phyloP scores from a whole-genome alignment of 768 basidiomycete genomes.

The Mycena latifolia region DNA sequence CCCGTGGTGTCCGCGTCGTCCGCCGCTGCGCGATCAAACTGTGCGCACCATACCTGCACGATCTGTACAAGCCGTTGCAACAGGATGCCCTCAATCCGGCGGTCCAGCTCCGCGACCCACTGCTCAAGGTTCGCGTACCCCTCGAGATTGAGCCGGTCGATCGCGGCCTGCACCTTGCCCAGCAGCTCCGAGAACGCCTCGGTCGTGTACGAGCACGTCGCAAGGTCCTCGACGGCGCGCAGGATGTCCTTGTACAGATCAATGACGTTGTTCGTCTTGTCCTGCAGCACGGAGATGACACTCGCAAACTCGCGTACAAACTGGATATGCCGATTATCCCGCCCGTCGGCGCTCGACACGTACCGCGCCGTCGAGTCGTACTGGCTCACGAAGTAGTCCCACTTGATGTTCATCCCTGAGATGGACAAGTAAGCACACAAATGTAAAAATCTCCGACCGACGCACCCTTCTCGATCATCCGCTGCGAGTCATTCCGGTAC shows the following conservation, averaged over 20 bases:
- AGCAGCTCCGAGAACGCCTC: conserved; percentile 88
- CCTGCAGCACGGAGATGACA: conserved; percentile 93
- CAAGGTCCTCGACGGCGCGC: conserved; percentile 87
- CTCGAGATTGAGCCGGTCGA: conserved; percentile 95
- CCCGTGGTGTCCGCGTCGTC: conserved; percentile 79
- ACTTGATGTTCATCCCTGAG: conserved; percentile 92
- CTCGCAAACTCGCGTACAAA: conserved; percentile 97
- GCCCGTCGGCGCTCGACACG: conserved; percentile 77
- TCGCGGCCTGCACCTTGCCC: conserved; percentile 87
- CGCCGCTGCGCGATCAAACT: conserved; percentile 73
- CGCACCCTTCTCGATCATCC: conserved; percentile 92
- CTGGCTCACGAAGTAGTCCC: conserved; percentile 97
- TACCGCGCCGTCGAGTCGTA: conserved; percentile 84
- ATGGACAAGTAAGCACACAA: neutral
- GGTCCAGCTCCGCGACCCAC: conserved; percentile 89
- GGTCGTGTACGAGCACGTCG: conserved; percentile 85
- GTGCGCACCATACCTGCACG: conserved; percentile 88
- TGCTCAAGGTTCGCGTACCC: conserved; percentile 95
- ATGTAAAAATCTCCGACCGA: conserved; percentile 10
- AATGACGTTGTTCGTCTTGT: conserved; percentile 95
- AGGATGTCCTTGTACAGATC: conserved; percentile 91
- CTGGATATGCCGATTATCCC: conserved; percentile 90
- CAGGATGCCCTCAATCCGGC: conserved; percentile 86
- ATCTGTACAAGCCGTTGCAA: conserved; percentile 80
- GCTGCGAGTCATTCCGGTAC: conserved; percentile 92